Conservation (phyloP, 352 stramenopile genomes). For the Phytophthora sansomeana region DNA sequence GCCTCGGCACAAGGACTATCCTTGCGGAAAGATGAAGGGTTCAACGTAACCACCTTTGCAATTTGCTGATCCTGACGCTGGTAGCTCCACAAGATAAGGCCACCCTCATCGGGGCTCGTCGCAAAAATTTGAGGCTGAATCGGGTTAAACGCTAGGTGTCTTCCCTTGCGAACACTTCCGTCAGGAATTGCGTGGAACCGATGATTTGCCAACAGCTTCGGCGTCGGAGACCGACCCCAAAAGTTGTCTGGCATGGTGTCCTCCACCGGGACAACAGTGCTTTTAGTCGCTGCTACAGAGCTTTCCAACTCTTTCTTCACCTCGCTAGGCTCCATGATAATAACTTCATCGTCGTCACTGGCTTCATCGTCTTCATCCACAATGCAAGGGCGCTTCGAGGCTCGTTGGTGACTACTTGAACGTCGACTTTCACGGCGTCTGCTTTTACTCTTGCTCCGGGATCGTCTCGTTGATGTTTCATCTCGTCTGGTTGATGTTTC, state of each 20-base stretch:
- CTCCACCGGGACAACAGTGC: slow-evolving; percentile 43
- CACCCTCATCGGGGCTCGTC: slow-evolving; percentile 81
- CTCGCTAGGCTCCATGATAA: slow-evolving; percentile 57
- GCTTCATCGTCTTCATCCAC: slow-evolving; percentile 74
- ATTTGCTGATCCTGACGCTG: slow-evolving; percentile 66
- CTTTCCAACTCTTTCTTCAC: slow-evolving; percentile 51
- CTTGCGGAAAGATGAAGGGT: slow-evolving; percentile 65
- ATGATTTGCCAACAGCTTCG: slow-evolving; percentile 78
- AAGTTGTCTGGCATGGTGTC: slow-evolving; percentile 74
- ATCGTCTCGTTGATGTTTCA: slow-evolving; percentile 21
- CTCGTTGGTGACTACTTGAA: slow-evolving; percentile 43
- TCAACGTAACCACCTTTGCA: slow-evolving; percentile 66
- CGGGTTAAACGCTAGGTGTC: slow-evolving; percentile 82
- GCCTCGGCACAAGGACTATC: slow-evolving; percentile 73
- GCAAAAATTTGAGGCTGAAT: slow-evolving; percentile 77
- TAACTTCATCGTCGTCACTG: slow-evolving; percentile 57
- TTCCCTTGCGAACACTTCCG: slow-evolving; percentile 69
- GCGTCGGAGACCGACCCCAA: slow-evolving; percentile 67
- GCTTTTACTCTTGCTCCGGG: slow-evolving; percentile 30
- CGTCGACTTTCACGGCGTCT: slow-evolving; percentile 32
- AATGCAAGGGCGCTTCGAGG: slow-evolving; percentile 65
- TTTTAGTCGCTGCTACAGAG: slow-evolving; percentile 12
- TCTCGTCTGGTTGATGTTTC: slow-evolving; percentile 4
- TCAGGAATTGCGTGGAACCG: slow-evolving; percentile 70
- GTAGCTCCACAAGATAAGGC: slow-evolving; percentile 85